Evolutionary conservation across 257 asterid species (phyloP).

Genomic region (Pogostemon cablin): DNA sequence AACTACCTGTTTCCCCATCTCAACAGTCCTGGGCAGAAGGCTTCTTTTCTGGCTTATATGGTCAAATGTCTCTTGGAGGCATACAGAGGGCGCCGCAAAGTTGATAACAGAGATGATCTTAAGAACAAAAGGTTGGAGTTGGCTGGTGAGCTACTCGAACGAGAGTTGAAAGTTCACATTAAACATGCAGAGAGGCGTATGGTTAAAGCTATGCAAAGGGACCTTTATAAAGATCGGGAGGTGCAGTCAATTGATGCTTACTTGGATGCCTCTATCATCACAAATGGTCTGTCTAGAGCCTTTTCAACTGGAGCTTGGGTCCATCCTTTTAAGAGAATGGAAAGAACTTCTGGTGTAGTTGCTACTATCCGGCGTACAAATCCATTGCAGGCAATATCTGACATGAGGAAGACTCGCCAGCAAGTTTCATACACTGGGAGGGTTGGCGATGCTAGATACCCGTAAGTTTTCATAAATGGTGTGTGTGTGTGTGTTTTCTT

Average conservation of each 20-base stretch:
- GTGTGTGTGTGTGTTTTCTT: neutral
- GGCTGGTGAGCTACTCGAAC: slow-evolving; percentile 85
- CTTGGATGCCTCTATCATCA: slow-evolving; percentile 77
- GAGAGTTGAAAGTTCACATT: slow-evolving; percentile 76
- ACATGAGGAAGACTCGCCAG: slow-evolving; percentile 93
- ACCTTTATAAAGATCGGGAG: slow-evolving; percentile 67
- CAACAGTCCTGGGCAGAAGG: slow-evolving; percentile 60
- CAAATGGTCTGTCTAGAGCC: slow-evolving; percentile 95
- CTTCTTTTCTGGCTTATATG: slow-evolving; percentile 85
- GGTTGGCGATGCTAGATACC: slow-evolving; percentile 97
- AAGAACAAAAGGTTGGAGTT: slow-evolving; percentile 91
- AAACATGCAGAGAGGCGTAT: slow-evolving; percentile 83
- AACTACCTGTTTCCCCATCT: slow-evolving; percentile 70
- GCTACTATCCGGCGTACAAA: slow-evolving; percentile 89
- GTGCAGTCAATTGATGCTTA: slow-evolving; percentile 62
- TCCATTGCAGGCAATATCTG: slow-evolving; percentile 81
- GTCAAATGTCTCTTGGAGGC: slow-evolving; percentile 81
- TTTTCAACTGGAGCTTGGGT: slow-evolving; percentile 95
- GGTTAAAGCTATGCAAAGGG: slow-evolving; percentile 79
- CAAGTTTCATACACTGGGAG: slow-evolving; percentile 92
- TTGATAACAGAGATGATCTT: slow-evolving; percentile 83
- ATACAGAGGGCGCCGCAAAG: slow-evolving; percentile 70
- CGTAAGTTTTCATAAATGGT: slow-evolving; percentile 53
- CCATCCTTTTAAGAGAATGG: slow-evolving; percentile 87
- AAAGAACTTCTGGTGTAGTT: slow-evolving; percentile 85